Base-by-base conservation (phyloP, 169 alveolate genomes). In the Neospora caninum region DNA sequence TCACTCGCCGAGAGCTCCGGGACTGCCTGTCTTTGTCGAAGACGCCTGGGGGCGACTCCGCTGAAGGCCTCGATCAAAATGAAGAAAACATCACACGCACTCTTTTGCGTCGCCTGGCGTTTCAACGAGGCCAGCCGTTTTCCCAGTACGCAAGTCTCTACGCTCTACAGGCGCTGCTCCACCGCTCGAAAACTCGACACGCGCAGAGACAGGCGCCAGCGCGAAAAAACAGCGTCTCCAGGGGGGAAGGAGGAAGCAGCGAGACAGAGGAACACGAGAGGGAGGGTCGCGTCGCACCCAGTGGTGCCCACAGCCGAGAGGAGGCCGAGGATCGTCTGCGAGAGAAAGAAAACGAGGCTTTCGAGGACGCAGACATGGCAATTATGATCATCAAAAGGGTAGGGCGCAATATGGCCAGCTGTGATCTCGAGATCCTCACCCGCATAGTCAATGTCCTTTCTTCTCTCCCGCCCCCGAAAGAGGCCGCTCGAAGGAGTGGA, bases 131-230 rank as follows among this genome's bases (percentile, higher is more conserved):
- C 16, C 41, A 73, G 84, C 41, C 45, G 27, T 73, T 73, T 38
- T 73, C 84, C 22, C 84, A 73, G 84, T 73, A 73, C 84, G 84
- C 84, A 0, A 36, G 84, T 38, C 41, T 73, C 41, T 73, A 73
- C 45, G 84, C 84, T 20, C 45, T 73, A 22, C 84, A 38, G 45
- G 84, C 41, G n/a, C 22, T 73, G 27, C 84, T 73, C 84, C 49
- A 73, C 43, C 45, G 7, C 20, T 18, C 49, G 84, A 6, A 73
- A 38, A 34, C 22, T 25, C 84, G 45, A 0, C 43, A 38, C 45
- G 16, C 7, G 84, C 49, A 43, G 22, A 73, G 45, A 27, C 10
- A 25, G 34, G 84, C 43, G 45, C 49, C 13, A 9, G 43, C 22
- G 45, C 6, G 58, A 22, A 22, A 13, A 49, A 49, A 22, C 58